phyloP scores from a whole-genome alignment of 768 basidiomycete genomes.

The Glaciozyma antarctica region DNA sequence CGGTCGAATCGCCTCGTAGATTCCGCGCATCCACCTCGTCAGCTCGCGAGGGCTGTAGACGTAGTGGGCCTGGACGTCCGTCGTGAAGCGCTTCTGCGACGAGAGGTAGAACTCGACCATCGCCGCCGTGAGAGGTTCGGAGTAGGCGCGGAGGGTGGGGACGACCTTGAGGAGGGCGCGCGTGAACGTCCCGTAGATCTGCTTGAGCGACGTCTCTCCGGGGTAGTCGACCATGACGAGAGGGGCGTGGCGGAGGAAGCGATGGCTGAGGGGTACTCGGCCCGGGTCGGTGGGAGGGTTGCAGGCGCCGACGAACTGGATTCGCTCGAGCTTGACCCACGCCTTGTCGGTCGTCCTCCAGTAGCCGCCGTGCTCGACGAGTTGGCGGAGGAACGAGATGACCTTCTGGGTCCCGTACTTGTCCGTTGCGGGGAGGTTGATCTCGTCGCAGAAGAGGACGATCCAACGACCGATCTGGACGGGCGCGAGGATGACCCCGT shows the following conservation, averaged over 20 bases:
- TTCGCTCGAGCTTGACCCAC: slow-evolving; percentile 96
- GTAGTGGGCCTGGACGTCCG: slow-evolving; percentile 96
- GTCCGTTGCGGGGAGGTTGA: slow-evolving; percentile 92
- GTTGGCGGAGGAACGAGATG: slow-evolving; percentile 94
- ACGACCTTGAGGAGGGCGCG: slow-evolving; percentile 91
- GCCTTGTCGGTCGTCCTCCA: slow-evolving; percentile 90
- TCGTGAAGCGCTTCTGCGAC: slow-evolving; percentile 88
- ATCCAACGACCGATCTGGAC: slow-evolving; percentile 94
- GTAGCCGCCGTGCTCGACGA: slow-evolving; percentile 88
- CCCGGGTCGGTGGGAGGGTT: slow-evolving; percentile 99
- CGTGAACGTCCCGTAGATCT: slow-evolving; percentile 97
- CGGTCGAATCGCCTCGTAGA: slow-evolving; percentile 92
- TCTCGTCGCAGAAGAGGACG: slow-evolving; percentile 99
- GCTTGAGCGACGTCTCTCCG: slow-evolving; percentile 88
- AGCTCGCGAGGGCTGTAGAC: slow-evolving; percentile 98
- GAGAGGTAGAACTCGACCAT: slow-evolving; percentile 95
- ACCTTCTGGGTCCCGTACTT: slow-evolving; percentile 98
- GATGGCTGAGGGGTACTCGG: slow-evolving; percentile 92
- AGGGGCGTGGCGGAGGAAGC: slow-evolving; percentile 95
- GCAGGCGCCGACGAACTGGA: slow-evolving; percentile 98
- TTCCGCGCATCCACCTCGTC: slow-evolving; percentile 92
- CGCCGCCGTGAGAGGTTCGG: slow-evolving; percentile 88
- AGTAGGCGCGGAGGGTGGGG: slow-evolving; percentile 81
- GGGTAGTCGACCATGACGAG: slow-evolving; percentile 99
- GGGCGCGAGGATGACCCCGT: slow-evolving; percentile 90